Evolutionary conservation across 805 yeast species (phyloP), one percentile per base, ranked within the genome.

Genomic region (Kuraishia cidri): DNA sequence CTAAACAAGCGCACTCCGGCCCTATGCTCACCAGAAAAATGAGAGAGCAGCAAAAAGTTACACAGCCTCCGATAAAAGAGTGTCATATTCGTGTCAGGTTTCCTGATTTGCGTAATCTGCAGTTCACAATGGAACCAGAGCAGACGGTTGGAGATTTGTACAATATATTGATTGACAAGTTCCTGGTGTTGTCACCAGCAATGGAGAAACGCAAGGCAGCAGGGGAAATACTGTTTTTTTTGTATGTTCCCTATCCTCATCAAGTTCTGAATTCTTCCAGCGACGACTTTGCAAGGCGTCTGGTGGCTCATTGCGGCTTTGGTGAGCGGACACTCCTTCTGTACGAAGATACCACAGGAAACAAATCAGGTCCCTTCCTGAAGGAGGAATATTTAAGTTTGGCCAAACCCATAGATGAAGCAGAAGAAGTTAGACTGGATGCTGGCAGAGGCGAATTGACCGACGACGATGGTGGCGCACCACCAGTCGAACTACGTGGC

Each of bases 51-150:
- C 43, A 54, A 14, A 47, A 46, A 6, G 38, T 40, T 3, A 49
- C 25, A 8, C 20, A 43, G 40, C 52, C 37, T 37, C 45, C 42
- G n/a, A 23, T 36, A 36, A 30, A 28, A 1, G 55, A 46, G 33
- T 64, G 73, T 32, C 47, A 58, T 6, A 47, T 78, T 2, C 58
- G 85, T 35, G 44, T 79, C 8, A 60, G 69, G 33, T 69, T 79
- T 37, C 83, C 84, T 1, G 82, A 79, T 48, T 62, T 65, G 34
- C 59, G 65, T 3, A 58, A 57, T 15, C 46, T 78, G 2, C 76
- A 78, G 41, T 57, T 72, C 12, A 60, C 55, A n/a, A 68, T 79
- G 40, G 45, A 47, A 8, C 62, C 73, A 5, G 42, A 44, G 1
- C 73, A 73, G 31, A 63, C 69, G 2, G 33, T 35, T 24, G 41